A percentile compares a stretch with the other conserved stretches of the same genome.
These are phyloP conservation scores for Zea mays DNA, from an alignment of 176 grass and related monocot genomes.

Conservation along the genomic window DNA sequence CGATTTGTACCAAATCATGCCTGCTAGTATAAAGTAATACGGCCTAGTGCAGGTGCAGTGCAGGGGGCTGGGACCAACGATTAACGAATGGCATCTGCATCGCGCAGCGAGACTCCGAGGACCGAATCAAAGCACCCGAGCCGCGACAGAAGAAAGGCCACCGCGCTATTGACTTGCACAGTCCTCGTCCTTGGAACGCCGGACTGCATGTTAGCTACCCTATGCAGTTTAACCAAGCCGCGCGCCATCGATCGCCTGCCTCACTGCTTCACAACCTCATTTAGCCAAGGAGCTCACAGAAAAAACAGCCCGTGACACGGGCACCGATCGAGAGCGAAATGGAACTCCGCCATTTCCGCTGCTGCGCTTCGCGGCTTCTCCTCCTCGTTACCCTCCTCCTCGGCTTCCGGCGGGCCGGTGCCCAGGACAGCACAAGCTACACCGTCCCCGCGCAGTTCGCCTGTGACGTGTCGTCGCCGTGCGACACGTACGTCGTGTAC, in stretches of 20 bases:
- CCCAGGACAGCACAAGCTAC: conserved; percentile 4
- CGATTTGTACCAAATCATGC: conserved; percentile 29
- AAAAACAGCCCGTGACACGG: no score
- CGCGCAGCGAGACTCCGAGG: not conserved
- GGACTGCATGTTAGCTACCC: not conserved
- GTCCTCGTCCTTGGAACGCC: not conserved
- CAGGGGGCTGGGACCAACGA: not conserved
- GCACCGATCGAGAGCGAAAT: conserved; percentile 18
- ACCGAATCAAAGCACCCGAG: conserved; percentile 38
- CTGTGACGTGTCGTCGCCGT: conserved; percentile 25
- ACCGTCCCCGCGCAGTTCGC: conserved; percentile 26
- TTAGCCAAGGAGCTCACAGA: not conserved
- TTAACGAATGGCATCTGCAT: conserved; percentile 35
- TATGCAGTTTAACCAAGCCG: not conserved
- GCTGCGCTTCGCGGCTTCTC: not conserved
- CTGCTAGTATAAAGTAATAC: not conserved
- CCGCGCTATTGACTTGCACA: conserved; percentile 15
- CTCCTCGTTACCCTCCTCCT: not conserved
- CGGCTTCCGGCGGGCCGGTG: not conserved
- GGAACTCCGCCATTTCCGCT: conserved; percentile 7
- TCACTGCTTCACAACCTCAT: not conserved
- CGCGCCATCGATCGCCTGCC: not conserved
- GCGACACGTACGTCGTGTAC: conserved; percentile 56
- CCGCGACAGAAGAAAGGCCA: conserved; percentile 21
- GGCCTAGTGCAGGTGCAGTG: not conserved